Evolutionary conservation across 805 yeast species (phyloP).

Genomic region (Candida qinlingensis): DNA sequence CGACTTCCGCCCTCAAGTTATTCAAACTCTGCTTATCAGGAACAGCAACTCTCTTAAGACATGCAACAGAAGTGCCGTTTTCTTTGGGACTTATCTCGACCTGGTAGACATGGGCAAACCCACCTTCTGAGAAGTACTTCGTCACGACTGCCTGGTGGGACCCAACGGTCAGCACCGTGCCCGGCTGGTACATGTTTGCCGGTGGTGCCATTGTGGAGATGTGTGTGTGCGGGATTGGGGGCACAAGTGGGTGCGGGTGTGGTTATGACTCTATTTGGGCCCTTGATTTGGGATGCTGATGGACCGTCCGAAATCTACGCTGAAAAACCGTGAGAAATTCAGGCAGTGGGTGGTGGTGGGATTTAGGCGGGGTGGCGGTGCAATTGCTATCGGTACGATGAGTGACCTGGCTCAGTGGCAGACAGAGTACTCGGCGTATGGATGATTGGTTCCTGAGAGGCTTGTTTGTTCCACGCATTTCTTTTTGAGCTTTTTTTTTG

Average conservation of each 20-base stretch:
- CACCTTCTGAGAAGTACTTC: constrained; percentile 81
- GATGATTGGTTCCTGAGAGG: too few relatives aligned
- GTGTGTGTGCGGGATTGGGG: not conserved
- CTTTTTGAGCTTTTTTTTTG: too few relatives aligned
- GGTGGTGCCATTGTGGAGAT: constrained; percentile 37
- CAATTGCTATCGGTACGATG: not conserved
- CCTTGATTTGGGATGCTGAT: not conserved
- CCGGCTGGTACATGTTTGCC: constrained; percentile 62
- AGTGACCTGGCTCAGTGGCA: not conserved
- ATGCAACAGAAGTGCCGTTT: constrained; percentile 54
- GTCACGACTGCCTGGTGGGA: constrained; percentile 66
- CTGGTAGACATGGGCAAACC: constrained; percentile 92
- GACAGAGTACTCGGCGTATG: too few relatives aligned
- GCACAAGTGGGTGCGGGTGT: not conserved
- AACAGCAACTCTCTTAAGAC: constrained; percentile 91
- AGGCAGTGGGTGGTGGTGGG: too few relatives aligned
- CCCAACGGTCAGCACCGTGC: constrained; percentile 78
- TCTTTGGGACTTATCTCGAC: constrained; percentile 62
- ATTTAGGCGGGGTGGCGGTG: too few relatives aligned
- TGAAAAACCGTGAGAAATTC: not conserved
- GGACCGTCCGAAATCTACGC: not conserved
- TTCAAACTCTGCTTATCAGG: constrained; percentile 84
- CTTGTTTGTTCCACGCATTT: too few relatives aligned
- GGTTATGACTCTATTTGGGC: not conserved
- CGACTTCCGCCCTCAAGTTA: constrained; percentile 88